Evolutionary conservation across 2,329 filamentous ascomycete genomes (phyloP).

Genomic region (Neurospora sp.): DNA sequence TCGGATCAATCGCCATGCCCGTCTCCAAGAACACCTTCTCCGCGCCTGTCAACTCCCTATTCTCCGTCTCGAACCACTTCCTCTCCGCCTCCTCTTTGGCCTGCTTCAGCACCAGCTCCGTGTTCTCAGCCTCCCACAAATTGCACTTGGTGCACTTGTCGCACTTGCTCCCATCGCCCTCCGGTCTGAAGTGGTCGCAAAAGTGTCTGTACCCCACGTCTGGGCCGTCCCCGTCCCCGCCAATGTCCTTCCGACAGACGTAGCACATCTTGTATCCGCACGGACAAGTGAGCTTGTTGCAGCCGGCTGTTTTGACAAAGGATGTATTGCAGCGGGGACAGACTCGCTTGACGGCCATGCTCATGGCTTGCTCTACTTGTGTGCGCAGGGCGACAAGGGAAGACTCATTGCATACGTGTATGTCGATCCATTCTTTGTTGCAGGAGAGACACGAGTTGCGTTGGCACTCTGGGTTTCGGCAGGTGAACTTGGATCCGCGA

Average conservation of each 20-base stretch:
- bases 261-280: conserved; percentile 99
- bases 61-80: conserved; percentile 59
- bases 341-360: conserved; percentile 85
- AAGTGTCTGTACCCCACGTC: conserved; percentile 83
- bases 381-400: conserved; percentile 73
- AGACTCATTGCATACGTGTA: conserved; percentile 84
- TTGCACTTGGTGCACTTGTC: conserved; percentile 72
- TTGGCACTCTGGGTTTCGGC: conserved; percentile 57
- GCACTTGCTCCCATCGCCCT: conserved; percentile 63
- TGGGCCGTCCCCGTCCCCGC: conserved; percentile 33
- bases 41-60: conserved; percentile 41
- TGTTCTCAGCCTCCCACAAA: conserved; percentile 66
- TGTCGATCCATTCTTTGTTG: conserved; percentile 72
- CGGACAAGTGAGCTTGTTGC: conserved; percentile 92
- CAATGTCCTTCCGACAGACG: conserved; percentile 72
- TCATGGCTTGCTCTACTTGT: conserved; percentile 86
- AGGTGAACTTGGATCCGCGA: conserved; percentile 68
- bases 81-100: conserved; percentile 64
- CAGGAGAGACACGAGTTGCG: conserved; percentile 73
- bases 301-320: conserved; percentile 88
- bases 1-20: conserved; percentile 28
- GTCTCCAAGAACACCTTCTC: conserved; percentile 49
- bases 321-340: conserved; percentile 85
- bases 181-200: conserved; percentile 85
- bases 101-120: conserved; percentile 54